Evolutionary conservation across 352 stramenopile genomes (phyloP), one percentile per base, ranked within the genome.

Genomic region (Globisporangium echinulatum): DNA sequence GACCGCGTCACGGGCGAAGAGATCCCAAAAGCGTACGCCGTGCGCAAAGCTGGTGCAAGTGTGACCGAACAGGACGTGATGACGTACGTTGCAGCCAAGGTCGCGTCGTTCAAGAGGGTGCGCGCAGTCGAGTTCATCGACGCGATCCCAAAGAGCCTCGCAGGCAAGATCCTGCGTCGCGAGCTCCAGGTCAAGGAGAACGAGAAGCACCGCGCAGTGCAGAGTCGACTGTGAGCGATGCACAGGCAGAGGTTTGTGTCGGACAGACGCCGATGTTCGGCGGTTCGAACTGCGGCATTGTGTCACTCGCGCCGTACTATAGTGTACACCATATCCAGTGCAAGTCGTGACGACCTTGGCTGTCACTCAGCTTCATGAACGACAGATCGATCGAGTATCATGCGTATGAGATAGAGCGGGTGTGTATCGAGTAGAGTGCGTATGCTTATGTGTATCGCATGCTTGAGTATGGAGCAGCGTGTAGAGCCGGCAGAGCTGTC

Each of bases 131-230:
- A 88, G 36, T 98, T 98, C 68, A 75, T 91, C 11, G 85, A 96
- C 55, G 63, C 59, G 14, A 94, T 98, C 55, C 90, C 91, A 9
- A 97, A 97, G 67, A 94, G 66, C 10, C 71, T 86, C 1, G 87
- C 79, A 40, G 92, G 92, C 17, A 98, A 98, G 74, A 96, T 98
- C 57, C 67, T 98, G 42, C 77, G 92, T 46, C 73, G 90, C 15
- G 66, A 96, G 48, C 68, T 97, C n/a, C 74, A 84, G 40, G 70
- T 66, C 10, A 49, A 62, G 19, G 68, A 82, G 48, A 82, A 79
- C 58, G 43, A 63, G 25, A 56, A 63, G 15, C 25, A 53, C 48
- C 9, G 7, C 9, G 38, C 54, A 5, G 10, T 43, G 15, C 43
- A 49, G 43, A 49, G 43, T 49, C 43, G 43, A 5, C 7, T 49